Conservation (phyloP, 2,329 filamentous ascomycete species). For the Beauveria bassiana region DNA sequence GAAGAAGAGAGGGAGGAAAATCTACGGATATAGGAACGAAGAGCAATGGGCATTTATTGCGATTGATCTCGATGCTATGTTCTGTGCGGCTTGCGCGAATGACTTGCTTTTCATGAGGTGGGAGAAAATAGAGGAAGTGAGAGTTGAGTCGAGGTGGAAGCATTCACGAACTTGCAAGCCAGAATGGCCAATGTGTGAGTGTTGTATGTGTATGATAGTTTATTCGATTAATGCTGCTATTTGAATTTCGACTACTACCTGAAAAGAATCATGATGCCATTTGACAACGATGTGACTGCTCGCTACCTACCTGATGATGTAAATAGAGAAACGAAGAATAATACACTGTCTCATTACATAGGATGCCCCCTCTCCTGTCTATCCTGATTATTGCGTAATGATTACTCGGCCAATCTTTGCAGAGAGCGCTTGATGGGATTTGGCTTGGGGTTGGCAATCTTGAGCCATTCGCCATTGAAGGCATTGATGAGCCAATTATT, state of each 20-base stretch:
- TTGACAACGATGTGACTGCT: neutral
- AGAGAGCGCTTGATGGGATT: slow-evolving; percentile 20
- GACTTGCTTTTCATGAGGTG: neutral
- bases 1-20: neutral
- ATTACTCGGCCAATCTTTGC: neutral
- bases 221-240: slow-evolving; percentile 12
- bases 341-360: neutral
- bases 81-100: neutral
- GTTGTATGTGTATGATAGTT: slow-evolving; percentile 13
- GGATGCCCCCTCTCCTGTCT: neutral
- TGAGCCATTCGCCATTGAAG: slow-evolving; percentile 93
- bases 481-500: slow-evolving; percentile 92
- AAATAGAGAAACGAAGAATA: neutral
- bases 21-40: neutral
- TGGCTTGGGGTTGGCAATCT: slow-evolving; percentile 43
- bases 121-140: neutral
- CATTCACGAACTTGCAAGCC: slow-evolving; percentile 7
- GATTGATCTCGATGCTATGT: slow-evolving; percentile 1
- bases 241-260: slow-evolving; percentile 6
- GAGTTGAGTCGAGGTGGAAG: neutral
- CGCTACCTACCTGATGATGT: neutral
- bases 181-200: neutral
- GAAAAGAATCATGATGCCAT: neutral
- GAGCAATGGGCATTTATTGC: neutral
- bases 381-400: slow-evolving; percentile 14